Percentiles rank a stretch among this genome's conserved stretches.
Conservation (phyloP, 2,329 filamentous ascomycete genomes). For the Ceratocystis diversiconidia region DNA sequence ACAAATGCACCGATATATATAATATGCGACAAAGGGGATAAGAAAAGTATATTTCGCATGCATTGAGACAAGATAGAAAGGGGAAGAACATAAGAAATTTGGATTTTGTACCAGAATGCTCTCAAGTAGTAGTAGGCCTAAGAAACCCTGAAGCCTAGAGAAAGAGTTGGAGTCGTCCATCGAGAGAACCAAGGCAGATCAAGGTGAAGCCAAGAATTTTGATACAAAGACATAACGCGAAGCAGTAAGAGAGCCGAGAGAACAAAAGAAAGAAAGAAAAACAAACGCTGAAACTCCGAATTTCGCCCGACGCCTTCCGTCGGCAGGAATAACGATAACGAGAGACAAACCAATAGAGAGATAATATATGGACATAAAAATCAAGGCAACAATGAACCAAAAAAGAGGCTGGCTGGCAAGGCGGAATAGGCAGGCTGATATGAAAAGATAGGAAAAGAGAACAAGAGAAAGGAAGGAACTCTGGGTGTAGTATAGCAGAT, state of each 20-base stretch:
- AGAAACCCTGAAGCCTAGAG: background rate
- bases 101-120: background rate
- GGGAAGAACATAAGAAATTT: background rate
- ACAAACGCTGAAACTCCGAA: constrained; percentile 7
- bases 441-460: background rate
- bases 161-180: background rate
- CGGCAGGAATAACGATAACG: constrained; percentile 2
- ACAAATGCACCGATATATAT: background rate
- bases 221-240: background rate
- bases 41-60: background rate
- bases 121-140: background rate
- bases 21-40: background rate
- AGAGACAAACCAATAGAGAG: background rate
- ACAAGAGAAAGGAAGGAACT: background rate
- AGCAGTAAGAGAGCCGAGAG: background rate
- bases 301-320: background rate
- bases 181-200: background rate
- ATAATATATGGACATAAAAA: background rate
- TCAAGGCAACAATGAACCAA: background rate
- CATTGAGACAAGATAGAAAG: background rate
- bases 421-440: background rate
- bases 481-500: background rate
- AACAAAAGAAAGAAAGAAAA: constrained; percentile 1
- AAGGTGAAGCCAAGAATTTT: background rate
- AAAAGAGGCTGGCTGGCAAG: background rate